A percentile compares a stretch with the other conserved stretches of the same genome.
Evolutionary conservation across 2,329 filamentous ascomycete genomes (phyloP).

Genomic region (Bisporella sp.): DNA sequence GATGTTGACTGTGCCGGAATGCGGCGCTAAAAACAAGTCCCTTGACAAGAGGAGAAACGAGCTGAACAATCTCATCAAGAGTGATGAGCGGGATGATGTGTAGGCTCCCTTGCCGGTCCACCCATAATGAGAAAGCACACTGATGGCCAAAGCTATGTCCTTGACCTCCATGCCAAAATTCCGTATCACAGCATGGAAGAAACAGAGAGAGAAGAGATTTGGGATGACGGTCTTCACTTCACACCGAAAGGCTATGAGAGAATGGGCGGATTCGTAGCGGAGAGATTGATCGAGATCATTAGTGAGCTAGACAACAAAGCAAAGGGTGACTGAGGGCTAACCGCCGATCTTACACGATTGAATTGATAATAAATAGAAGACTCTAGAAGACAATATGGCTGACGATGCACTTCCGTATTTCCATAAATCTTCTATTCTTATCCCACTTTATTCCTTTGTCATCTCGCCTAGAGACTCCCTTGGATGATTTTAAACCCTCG

Average conservation of each 20-base stretch:
- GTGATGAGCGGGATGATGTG: constrained; percentile 9
- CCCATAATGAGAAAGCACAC: too few species aligned
- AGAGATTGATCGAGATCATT: constrained; percentile 43
- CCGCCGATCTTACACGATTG: too few species aligned
- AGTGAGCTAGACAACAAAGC: not conserved
- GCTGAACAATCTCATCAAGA: constrained; percentile 45
- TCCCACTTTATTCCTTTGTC: too few species aligned
- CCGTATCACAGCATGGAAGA: constrained; percentile 46
- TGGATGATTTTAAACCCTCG: too few species aligned
- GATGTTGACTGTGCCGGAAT: constrained; percentile 55
- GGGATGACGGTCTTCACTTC: constrained; percentile 58
- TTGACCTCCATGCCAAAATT: constrained; percentile 47
- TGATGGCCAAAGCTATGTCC: constrained; percentile 36
- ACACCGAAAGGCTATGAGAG: constrained; percentile 52
- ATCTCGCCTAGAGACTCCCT: too few species aligned
- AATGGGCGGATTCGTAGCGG: constrained; percentile 51
- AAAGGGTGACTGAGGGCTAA: too few species aligned
- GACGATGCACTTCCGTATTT: too few species aligned
- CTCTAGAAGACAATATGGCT: too few species aligned
- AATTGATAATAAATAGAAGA: too few species aligned
- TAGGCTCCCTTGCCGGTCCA: constrained; percentile 1
- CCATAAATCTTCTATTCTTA: too few species aligned
- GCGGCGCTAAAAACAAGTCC: constrained; percentile 16
- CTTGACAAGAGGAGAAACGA: constrained; percentile 33
- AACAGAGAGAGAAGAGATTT: constrained; percentile 41